These are phyloP conservation scores for Phytopythium cucurbitacearum DNA, from an alignment of 352 stramenopile species.

Conservation along the genomic window DNA sequence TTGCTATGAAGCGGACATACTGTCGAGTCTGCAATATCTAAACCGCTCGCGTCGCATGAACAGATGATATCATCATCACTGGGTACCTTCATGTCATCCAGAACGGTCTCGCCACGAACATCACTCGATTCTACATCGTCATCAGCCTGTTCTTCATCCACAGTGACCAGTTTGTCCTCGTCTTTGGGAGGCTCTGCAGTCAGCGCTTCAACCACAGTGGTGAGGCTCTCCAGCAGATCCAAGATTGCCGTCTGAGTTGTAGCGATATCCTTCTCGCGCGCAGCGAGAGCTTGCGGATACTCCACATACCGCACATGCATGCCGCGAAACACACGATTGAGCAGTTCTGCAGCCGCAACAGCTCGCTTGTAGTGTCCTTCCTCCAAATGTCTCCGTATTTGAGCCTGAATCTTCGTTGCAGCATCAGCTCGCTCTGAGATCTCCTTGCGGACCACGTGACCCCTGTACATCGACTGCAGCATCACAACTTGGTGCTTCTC, in stretches of 20 bases:
- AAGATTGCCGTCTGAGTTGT: conserved; percentile 3
- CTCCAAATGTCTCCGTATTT: conserved; percentile 18
- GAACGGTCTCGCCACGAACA: too few species aligned
- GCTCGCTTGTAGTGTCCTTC: conserved; percentile 11
- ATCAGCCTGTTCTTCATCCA: not conserved
- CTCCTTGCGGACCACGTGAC: conserved; percentile 12
- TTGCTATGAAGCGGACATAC: not conserved
- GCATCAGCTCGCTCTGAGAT: conserved; percentile 12
- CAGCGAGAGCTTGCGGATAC: conserved; percentile 3
- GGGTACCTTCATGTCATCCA: not conserved
- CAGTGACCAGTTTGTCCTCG: conserved; percentile 1
- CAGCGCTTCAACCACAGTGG: not conserved
- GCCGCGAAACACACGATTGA: conserved; percentile 31
- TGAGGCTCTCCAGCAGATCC: conserved; percentile 3
- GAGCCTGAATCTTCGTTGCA: conserved; percentile 21
- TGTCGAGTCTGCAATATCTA: not conserved
- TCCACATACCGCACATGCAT: conserved; percentile 14
- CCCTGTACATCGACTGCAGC: conserved; percentile 24
- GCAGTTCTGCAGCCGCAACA: conserved; percentile 12
- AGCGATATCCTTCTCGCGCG: not conserved
- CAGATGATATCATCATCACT: conserved; percentile 1
- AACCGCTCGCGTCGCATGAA: not conserved
- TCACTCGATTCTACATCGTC: not conserved
- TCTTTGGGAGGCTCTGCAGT: not conserved
- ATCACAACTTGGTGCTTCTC: conserved; percentile 24